Conservation (phyloP, 306 rosid genomes). For the Fragaria vesca region DNA sequence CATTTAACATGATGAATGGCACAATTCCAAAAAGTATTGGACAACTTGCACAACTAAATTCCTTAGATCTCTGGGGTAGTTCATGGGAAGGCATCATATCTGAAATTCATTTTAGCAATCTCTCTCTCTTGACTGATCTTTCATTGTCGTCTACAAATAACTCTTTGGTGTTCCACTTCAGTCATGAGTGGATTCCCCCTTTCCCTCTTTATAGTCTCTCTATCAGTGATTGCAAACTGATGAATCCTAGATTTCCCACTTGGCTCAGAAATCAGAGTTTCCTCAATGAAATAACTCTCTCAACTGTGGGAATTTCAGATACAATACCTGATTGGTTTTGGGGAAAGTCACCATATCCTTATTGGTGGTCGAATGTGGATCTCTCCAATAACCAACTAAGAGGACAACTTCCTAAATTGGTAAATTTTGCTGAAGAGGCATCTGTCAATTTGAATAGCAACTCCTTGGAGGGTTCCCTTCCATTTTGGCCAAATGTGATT, state of each 20-base stretch:
- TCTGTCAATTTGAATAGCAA: not conserved
- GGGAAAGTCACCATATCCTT: not conserved
- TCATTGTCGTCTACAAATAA: not conserved
- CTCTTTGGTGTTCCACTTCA: not conserved
- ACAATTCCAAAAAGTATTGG: conserved; percentile 12
- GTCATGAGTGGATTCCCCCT: not conserved
- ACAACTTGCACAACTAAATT: not conserved
- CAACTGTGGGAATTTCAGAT: not conserved
- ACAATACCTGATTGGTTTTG: conserved; percentile 14
- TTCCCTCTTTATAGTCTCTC: not conserved
- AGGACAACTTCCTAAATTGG: not conserved
- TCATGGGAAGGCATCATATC: conserved; percentile 8
- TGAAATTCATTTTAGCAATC: conserved; percentile 10
- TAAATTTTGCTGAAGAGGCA: not conserved
- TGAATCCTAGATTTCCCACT: not conserved
- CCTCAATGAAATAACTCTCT: not conserved
- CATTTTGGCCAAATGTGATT: not conserved
- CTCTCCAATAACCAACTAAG: conserved; percentile 10
- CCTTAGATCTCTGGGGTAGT: not conserved
- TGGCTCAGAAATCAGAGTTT: not conserved
- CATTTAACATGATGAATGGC: conserved; percentile 6
- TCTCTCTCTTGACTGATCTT: not conserved
- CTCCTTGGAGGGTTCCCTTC: not conserved
- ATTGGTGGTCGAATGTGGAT: not conserved
- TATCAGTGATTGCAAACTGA: not conserved